Evolutionary conservation across 345 rosid species (phyloP).

Genomic region (Streptanthus diversifolius): DNA sequence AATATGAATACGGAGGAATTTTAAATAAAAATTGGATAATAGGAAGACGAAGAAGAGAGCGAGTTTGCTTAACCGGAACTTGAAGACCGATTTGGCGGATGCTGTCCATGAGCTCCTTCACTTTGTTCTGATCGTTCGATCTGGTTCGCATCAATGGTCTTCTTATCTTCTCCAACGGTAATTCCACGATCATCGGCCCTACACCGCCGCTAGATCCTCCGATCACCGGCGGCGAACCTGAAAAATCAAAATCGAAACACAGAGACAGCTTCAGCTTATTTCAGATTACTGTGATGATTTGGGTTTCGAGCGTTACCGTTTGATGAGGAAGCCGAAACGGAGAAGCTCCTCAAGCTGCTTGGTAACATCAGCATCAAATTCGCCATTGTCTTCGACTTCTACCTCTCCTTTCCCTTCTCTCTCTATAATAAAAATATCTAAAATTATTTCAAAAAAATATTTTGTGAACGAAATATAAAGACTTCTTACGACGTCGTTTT

Average conservation of each 20-base stretch:
- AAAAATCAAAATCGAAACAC: not conserved
- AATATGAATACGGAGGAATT: no score
- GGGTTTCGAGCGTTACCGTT: conserved; percentile 43
- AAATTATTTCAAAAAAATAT: not conserved
- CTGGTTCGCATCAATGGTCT: conserved; percentile 86
- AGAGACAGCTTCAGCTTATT: not conserved
- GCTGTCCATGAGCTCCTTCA: conserved; percentile 81
- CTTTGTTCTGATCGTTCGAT: conserved; percentile 77
- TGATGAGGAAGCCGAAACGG: conserved; percentile 57
- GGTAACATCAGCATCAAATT: conserved; percentile 49
- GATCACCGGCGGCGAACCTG: conserved; percentile 37
- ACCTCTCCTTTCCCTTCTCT: not conserved
- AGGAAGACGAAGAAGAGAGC: not conserved
- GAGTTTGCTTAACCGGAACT: conserved; percentile 58
- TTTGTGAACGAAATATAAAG: conserved; percentile 28
- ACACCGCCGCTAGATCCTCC: conserved; percentile 31
- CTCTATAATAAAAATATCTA: not conserved
- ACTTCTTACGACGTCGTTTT: not conserved
- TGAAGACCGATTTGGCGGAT: conserved; percentile 77
- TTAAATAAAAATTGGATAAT: not conserved
- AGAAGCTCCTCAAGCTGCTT: conserved; percentile 44
- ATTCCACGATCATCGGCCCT: conserved; percentile 68
- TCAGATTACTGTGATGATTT: no score
- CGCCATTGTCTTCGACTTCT: conserved; percentile 47
- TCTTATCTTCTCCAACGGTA: conserved; percentile 69